Conservation (phyloP, 148 eudicot species). For the Spergularia bocconei region DNA sequence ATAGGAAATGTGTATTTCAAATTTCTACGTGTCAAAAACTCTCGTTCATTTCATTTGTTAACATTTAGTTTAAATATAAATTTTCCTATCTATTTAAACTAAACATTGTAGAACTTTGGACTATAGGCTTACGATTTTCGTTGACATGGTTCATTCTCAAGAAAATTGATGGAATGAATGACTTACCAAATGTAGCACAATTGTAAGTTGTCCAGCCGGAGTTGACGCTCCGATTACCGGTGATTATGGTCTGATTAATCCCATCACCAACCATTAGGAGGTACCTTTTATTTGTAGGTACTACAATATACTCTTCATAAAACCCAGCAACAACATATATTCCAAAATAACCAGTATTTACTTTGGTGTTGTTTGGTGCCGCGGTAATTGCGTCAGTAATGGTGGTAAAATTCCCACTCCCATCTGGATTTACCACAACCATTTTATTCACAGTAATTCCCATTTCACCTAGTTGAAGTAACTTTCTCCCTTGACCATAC, state of each 20-base stretch:
- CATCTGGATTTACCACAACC: slow-evolving; percentile 35
- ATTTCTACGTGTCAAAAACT: too few species aligned
- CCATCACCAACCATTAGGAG: slow-evolving; percentile 47
- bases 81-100: too few species aligned
- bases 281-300: slow-evolving; percentile 32
- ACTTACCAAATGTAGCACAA: slow-evolving; percentile 8
- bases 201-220: slow-evolving; percentile 10
- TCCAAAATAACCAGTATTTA: slow-evolving; percentile 28
- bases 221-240: slow-evolving; percentile 35
- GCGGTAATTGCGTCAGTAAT: slow-evolving; percentile 38
- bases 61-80: too few species aligned
- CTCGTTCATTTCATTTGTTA: too few species aligned
- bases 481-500: not conserved
- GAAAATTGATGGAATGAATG: not conserved
- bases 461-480: slow-evolving; percentile 12
- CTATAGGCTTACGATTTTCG: too few species aligned
- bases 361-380: slow-evolving; percentile 32
- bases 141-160: not conserved
- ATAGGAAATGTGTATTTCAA: too few species aligned
- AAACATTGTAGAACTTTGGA: too few species aligned
- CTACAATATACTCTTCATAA: slow-evolving; percentile 37
- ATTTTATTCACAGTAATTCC: slow-evolving; percentile 23
- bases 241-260: slow-evolving; percentile 34
- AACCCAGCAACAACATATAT: slow-evolving; percentile 34
- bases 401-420: slow-evolving; percentile 38